A percentile compares a stretch with the other conserved stretches of the same genome.
These are phyloP conservation scores for Marasmius tenuissimus DNA, from an alignment of 1,284 basidiomycete species.

Conservation along the genomic window DNA sequence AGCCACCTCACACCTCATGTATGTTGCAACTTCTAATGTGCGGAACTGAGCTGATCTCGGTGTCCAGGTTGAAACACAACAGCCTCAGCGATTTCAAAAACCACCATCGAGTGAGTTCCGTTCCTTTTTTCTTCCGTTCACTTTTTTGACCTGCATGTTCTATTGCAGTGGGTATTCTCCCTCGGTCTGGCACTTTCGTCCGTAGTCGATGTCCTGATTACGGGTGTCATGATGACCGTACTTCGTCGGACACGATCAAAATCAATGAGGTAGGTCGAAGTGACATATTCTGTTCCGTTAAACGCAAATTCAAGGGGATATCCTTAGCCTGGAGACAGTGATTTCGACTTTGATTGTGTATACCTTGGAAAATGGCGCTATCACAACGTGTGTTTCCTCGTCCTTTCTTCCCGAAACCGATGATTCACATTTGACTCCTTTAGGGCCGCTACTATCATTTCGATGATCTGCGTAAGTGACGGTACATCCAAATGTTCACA, in stretches of 20 bases:
- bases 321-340: constrained; percentile 1
- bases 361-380: constrained; percentile 9
- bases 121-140: neutral
- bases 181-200: constrained; percentile 6
- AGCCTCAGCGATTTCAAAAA: neutral
- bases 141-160: neutral
- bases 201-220: constrained; percentile 7
- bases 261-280: constrained; percentile 1
- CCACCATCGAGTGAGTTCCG: neutral
- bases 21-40: neutral
- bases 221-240: constrained; percentile 3
- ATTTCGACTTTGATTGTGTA: constrained; percentile 1
- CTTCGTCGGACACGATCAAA: neutral
- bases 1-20: constrained; percentile 1
- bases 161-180: constrained; percentile 6
- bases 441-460: constrained; percentile 3
- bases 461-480: constrained; percentile 4
- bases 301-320: neutral
- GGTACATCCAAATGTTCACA: neutral
- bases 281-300: neutral
- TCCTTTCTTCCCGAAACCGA: too few species aligned
- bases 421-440: neutral
- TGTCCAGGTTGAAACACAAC: neutral
- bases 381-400: constrained; percentile 5
- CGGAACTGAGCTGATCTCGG: neutral